These are phyloP conservation scores for Nakaseomyces sp. DNA, from an alignment of 1,139 yeast species.

Conservation along the genomic window DNA sequence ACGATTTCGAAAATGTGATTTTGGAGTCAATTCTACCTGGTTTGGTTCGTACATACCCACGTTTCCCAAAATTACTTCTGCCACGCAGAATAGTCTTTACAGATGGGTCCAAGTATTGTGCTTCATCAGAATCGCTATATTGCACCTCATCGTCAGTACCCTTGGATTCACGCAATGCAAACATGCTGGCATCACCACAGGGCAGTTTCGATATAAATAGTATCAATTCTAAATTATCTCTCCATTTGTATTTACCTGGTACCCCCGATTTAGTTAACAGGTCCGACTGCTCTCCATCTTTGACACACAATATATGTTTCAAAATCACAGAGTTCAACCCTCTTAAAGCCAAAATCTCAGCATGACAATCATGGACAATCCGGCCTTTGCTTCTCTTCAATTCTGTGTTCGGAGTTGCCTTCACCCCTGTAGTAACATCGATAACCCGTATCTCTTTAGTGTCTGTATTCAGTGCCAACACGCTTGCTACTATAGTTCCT, in stretches of 20 bases:
- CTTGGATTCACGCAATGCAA: slow-evolving; percentile 27
- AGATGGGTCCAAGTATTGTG: slow-evolving; percentile 26
- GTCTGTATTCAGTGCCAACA: slow-evolving; percentile 41
- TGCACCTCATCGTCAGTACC: slow-evolving; percentile 21
- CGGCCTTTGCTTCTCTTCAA: slow-evolving; percentile 42
- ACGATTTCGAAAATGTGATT: slow-evolving; percentile 66
- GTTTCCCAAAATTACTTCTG: slow-evolving; percentile 45
- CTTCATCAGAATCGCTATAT: slow-evolving; percentile 20
- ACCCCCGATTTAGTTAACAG: not conserved
- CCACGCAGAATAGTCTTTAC: slow-evolving; percentile 46
- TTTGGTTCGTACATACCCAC: slow-evolving; percentile 74
- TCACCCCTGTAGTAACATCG: slow-evolving; percentile 73
- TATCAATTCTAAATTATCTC: slow-evolving; percentile 38
- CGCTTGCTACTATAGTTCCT: slow-evolving; percentile 79
- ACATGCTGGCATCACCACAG: slow-evolving; percentile 86
- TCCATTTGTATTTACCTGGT: slow-evolving; percentile 28
- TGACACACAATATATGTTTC: slow-evolving; percentile 14
- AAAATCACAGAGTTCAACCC: slow-evolving; percentile 44
- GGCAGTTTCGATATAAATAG: slow-evolving; percentile 76
- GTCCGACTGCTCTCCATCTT: not conserved
- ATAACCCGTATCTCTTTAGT: slow-evolving; percentile 33
- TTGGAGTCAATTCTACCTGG: slow-evolving; percentile 82
- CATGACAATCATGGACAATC: slow-evolving; percentile 79
- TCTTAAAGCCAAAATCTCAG: slow-evolving; percentile 68
- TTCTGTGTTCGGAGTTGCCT: slow-evolving; percentile 52